Base-by-base conservation (phyloP, 768 basidiomycete genomes). In the Pisolithus orientalis region DNA sequence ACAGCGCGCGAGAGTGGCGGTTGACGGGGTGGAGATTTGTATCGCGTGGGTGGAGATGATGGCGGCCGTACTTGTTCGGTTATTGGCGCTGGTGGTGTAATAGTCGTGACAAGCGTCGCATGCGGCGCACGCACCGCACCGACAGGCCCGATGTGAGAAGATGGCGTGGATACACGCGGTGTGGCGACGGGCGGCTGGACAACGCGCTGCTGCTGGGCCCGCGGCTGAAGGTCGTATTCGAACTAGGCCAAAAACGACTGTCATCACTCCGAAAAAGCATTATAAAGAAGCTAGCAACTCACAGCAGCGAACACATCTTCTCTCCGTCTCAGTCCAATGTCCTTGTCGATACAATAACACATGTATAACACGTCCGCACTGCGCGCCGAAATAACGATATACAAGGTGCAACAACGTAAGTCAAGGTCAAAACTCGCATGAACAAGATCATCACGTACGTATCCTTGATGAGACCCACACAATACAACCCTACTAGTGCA, bases 401-500 rank as follows among this genome's bases (percentile, higher is more conserved):
- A 27, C 43, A 39, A 48, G 17, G 7, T 25, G 51, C 39, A 49
- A 13, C 5, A 13, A 5, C 34, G 11, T 34, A 5, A 34, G 34
- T 5, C 4, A 34, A 34, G 34, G 11, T 11, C 4, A 9, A 53
- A 32, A 43, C 34, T 21, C 3, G 39, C n/a, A 24, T 17, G n/a
- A 13, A 21, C n/a, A 44, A 44, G 32, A 25, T 34, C 34, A 39
- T 14, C 8, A 70, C 82, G 69, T 59, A 84, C 82, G 78, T 78
- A 68, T 95, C 92, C 56, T 82, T 80, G 38, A 94, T 80, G 5
- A 93, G 72, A 4, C 89, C 89, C 6, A 90, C 82, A 56, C 88
- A 91, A 59, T 92, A 93, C 65, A 87, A 62, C 1, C 90, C 86
- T 31, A 92, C 89, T 21, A 94, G 72, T 5, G 86, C 88, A 0